These are phyloP conservation scores for Monilinia fructicola DNA, from an alignment of 2,329 filamentous ascomycete genomes.

Conservation along the genomic window DNA sequence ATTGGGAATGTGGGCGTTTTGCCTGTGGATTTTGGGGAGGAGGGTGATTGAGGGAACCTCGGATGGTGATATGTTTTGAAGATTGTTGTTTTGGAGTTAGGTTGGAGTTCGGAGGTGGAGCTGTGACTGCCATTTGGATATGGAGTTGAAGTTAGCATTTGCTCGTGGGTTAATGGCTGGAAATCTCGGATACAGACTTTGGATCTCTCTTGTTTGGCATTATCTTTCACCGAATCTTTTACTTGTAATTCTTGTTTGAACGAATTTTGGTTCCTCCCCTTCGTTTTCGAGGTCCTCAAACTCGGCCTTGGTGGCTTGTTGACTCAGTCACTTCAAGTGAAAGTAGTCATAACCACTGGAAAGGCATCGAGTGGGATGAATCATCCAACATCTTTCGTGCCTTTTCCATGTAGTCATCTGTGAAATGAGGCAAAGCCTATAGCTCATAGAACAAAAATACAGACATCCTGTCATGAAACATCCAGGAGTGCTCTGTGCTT, in stretches of 20 bases:
- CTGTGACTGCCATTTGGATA: no score
- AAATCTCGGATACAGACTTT: not conserved
- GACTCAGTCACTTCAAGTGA: not conserved
- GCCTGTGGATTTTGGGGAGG: not conserved
- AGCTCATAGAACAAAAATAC: no score
- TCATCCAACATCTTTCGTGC: no score
- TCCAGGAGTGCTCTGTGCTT: no score
- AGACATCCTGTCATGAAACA: no score
- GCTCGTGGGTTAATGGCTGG: not conserved
- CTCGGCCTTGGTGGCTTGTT: not conserved
- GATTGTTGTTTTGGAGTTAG: not conserved
- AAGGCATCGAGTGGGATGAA: no score
- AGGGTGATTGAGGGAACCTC: not conserved
- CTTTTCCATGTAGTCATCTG: no score
- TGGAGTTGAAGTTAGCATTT: not conserved
- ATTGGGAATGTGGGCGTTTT: conserved; percentile 26
- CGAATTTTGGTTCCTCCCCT: not conserved
- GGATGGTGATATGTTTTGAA: not conserved
- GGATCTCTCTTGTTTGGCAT: not conserved
- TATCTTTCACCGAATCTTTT: not conserved
- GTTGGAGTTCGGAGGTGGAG: no score
- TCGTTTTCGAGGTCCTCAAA: not conserved
- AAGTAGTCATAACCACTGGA: not conserved
- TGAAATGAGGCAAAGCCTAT: no score
- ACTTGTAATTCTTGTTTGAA: not conserved